Base-by-base conservation (phyloP, 1,284 basidiomycete genomes). In the Cutaneotrichosporon mucoides region DNA sequence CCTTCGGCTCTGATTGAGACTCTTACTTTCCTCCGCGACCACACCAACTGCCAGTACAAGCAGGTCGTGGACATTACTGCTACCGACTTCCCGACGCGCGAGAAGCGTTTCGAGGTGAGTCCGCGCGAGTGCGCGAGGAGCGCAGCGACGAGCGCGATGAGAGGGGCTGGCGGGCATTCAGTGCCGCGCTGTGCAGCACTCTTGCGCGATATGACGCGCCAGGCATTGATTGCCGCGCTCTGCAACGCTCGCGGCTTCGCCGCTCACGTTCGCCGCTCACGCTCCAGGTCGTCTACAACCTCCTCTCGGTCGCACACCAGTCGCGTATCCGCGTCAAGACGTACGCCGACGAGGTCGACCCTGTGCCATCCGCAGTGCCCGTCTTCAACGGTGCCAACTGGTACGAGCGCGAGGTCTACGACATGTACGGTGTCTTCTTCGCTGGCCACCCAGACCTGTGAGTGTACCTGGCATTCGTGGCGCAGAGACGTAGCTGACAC, bases 361-460 rank as follows among this genome's bases (percentile, higher is more conserved):
- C 91, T 45, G 90, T 99, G 8, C 96, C 95, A 0, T 95, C 89
- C 70, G 86, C 84, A 15, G 83, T 85, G 5, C 84, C 84, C 24
- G 67, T 98, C 34, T 99, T 89, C 82, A 84, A 86, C 59, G 92
- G 93, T 54, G 95, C 96, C 16, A 92, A 99, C 77, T 99, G 96
- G 96, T 92, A 78, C 62, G 96, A 99, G 80, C 85, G 96, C 63
- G 96, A 99, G 79, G 88, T 92, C 38, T 99, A 93, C 91, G 96
- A 99, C 80, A 85, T 99, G 81, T 99, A 83, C 76, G 96, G 96
- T 58, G 90, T 99, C 59, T 97, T 95, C 83, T 99, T 99, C 82
- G 85, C 86, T 61, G 89, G 88, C 53, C 96, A 99, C 80, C 96
- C 95, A 12, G 96, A 99, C 78, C 83, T 99, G 87, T 92, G 74